Evolutionary conservation across 768 basidiomycete species (phyloP), one percentile per base, ranked within the genome.

Genomic region (Lactifluus subvellereus): DNA sequence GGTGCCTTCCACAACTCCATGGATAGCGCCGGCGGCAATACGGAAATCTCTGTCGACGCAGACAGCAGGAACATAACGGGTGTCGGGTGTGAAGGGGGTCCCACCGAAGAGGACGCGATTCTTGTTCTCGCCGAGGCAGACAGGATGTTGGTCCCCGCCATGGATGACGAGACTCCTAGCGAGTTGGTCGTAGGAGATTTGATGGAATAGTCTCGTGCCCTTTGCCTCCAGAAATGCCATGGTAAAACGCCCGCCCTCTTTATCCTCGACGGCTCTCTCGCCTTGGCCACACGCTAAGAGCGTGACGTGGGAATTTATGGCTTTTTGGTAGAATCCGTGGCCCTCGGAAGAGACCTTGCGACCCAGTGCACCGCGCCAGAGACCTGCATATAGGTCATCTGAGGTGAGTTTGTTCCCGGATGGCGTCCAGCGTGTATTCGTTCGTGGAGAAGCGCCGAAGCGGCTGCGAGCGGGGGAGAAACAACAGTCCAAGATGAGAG

Each of bases 211-310:
- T 18, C 77, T 69, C 42, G 72, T 71, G 38, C 78, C 73, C 53
- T 76, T 78, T 20, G 79, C 75, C 33, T 78, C 73, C 20, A 88
- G 72, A 40, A 89, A 76, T n/a, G 76, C 75, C 48, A 72, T 74
- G 4, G 87, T 89, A 68, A 89, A 84, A 64, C 74, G 77, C 1
- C 87, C 87, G 8, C 86, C 86, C 38, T 80, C 78, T 67, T 85
- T 86, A 60, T 79, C 80, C 67, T 89, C 87, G 9, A 75, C 69
- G 13, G 87, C 87, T 57, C 77, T 77, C 63, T 81, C 81, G 4
- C 78, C 83, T 6, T 79, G 74, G 27, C 76, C 74, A 65, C 83
- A 85, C 4, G 86, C 87, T 30, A 82, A 78, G 20, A 89, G 76
- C 40, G 85, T 74, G 30, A 79, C 76, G 69, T 89, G 82, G 0